phyloP scores from a whole-genome alignment of 192 early-diverging fungal species.

The Allomyces arbusculus region DNA sequence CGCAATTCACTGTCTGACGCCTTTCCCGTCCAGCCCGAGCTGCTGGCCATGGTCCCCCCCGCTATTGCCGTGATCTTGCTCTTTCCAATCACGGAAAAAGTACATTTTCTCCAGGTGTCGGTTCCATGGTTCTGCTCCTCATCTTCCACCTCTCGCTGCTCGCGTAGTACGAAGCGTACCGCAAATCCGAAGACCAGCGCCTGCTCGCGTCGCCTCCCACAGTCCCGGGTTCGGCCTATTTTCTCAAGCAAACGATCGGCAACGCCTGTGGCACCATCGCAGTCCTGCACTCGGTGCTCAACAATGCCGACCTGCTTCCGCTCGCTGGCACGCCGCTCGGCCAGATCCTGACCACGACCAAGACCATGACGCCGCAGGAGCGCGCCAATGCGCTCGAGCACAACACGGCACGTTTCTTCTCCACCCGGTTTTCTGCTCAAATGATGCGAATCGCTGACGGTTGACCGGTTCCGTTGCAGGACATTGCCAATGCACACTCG shows the following conservation, averaged over 20 bases:
- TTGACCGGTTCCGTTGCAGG: neutral
- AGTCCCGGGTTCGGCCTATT: constrained; percentile 40
- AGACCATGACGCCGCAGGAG: constrained; percentile 40
- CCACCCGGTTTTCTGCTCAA: too few species aligned
- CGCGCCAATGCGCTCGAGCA: constrained; percentile 50
- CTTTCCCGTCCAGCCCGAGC: constrained; percentile 48
- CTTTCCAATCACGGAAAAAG: constrained; percentile 54
- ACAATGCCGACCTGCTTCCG: constrained; percentile 31
- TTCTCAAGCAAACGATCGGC: constrained; percentile 65
- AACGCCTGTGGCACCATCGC: constrained; percentile 94
- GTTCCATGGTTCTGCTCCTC: too few species aligned
- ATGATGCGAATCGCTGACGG: too few species aligned
- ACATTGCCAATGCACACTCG: constrained; percentile 32
- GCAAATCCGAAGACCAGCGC: constrained; percentile 21
- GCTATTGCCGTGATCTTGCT: constrained; percentile 66
- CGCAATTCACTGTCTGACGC: neutral
- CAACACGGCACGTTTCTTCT: constrained; percentile 15
- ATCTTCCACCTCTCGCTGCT: too few species aligned
- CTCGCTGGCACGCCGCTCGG: constrained; percentile 33
- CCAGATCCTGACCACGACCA: constrained; percentile 39
- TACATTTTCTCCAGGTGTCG: neutral
- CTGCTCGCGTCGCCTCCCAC: constrained; percentile 25
- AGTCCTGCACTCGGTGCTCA: constrained; percentile 69
- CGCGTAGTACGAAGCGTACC: constrained; percentile 21
- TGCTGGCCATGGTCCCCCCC: constrained; percentile 60